Base-by-base conservation (phyloP, 2,329 filamentous ascomycete genomes). In the Sporothrix euskadiensis region DNA sequence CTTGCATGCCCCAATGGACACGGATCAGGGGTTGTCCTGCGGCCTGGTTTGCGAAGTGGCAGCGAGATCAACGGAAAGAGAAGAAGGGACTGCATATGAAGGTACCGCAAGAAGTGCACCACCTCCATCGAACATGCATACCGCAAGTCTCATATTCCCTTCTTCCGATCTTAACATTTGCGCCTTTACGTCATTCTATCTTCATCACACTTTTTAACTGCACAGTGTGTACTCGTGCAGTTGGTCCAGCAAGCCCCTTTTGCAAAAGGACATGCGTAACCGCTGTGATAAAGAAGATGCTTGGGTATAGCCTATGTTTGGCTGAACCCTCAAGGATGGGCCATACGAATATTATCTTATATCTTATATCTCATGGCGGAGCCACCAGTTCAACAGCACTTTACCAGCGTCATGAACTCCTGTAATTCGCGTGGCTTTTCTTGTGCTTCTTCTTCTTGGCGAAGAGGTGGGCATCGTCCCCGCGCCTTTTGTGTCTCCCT, bases 21-120 rank as follows among this genome's bases (percentile, higher is more conserved):
- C 32, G 59, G 59, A 63, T 63, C 59, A 63, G 19, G 56, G 59
- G 19, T 10, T 41, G 32, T 22, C 3, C 19, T 39, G 32, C 32
- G 32, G 35, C 30, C 32, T 22, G 19, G 19, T 16, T 41, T 63
- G 22, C 32, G 32, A 44, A n/a, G 32, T 22, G 35, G 35, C 32
- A n/a, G n/a, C 32, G 19, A 63, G 35, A 22, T 63, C 1, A 14
- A 35, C 30, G 14, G 56, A 41, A 6, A 57, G 19, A 39, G 8
- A 16, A 5, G n/a, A 41, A 10, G 22, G 9, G 30, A 61, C 32
- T 41, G 35, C 32, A 61, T 41, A 10, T 16, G 4, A n/a, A 63
- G 59, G 59, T 63, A 63, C 41, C 32, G 35, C 32, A 63, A 63
- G 30, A 63, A 61, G 16, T 63, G 7, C 59, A 63, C 32, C 59